Evolutionary conservation across 2,329 filamentous ascomycete species (phyloP), one percentile per base, ranked within the genome.

Genomic region (Fusarium pseudograminearum): DNA sequence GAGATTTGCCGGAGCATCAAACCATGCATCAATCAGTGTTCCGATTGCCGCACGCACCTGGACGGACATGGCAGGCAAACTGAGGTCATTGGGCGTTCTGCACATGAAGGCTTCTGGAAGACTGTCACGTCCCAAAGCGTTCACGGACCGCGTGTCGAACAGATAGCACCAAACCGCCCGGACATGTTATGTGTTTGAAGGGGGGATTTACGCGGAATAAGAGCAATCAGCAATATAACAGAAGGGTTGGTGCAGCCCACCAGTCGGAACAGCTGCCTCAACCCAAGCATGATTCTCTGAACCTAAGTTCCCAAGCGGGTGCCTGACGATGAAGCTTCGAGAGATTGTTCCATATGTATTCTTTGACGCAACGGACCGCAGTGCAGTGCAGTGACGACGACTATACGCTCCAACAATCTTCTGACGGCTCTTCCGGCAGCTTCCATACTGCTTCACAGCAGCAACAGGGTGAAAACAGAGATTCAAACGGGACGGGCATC

Each of bases 61-160:
- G 34, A 42, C 60, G 54, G 50, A 61, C 46, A 56, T 52, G 30
- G 53, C 45, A 70, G 50, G 58, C 67, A 69, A 73, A 68, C 67
- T 44, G 56, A 47, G 62, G 38, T 57, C 52, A 48, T 57, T 57
- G 56, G 61, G 59, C 66, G 50, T 55, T 34, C 55, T 65, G 70
- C 67, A 67, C 50, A 61, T 66, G 50, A 67, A 63, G 48, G 52
- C 44, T 76, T 75, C 74, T 76, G 65, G 75, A 73, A 74, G 61
- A 53, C 42, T 57, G 50, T 59, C 55, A 45, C 20, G 54, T 52
- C 44, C 52, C 42, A 57, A 41, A 68, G 57, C 42, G 57, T 65
- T 69, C 47, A 62, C 66, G 52, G 57, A 53, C 61, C 53, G 56
- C 50, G 51, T 54, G 40, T 60, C 36, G 68, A 61, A 66, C 50